phyloP scores from a whole-genome alignment of 108 stramenopile species.

The Cyclotella choctawhatcheeana region DNA sequence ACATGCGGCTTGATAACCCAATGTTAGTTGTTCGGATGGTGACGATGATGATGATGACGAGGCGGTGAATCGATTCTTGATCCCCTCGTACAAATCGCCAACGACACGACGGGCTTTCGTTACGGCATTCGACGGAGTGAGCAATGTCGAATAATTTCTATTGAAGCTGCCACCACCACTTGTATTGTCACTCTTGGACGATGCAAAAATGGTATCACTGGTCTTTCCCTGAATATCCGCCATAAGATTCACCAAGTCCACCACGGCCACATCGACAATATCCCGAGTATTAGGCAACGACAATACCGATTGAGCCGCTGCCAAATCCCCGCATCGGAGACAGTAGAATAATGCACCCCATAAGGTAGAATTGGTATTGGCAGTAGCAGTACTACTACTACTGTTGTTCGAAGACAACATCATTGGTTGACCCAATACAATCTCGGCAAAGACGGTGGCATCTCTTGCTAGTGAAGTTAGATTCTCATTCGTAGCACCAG shows the following conservation, averaged over 20 bases:
- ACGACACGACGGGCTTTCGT: slow-evolving; percentile 33
- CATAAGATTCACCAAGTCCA: slow-evolving; percentile 27
- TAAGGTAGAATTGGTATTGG: too few species aligned
- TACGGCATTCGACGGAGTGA: too few species aligned
- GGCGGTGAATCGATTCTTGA: slow-evolving; percentile 13
- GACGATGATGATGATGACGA: too few species aligned
- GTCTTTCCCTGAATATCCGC: slow-evolving; percentile 21
- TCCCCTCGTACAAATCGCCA: slow-evolving; percentile 45
- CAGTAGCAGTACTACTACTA: too few species aligned
- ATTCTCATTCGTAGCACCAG: too few species aligned
- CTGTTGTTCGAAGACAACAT: too few species aligned
- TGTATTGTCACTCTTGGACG: background rate
- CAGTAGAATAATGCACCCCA: slow-evolving; percentile 46
- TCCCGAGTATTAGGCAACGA: too few species aligned
- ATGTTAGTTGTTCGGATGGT: too few species aligned
- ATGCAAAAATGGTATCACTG: slow-evolving; percentile 35
- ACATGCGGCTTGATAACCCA: slow-evolving; percentile 35
- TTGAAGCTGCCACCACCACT: slow-evolving; percentile 24
- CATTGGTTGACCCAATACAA: slow-evolving; percentile 32
- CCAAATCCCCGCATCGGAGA: slow-evolving; percentile 26
- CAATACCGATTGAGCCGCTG: too few species aligned
- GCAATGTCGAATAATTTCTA: slow-evolving; percentile 29
- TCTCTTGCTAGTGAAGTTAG: slow-evolving; percentile 25
- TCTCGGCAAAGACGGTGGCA: slow-evolving; percentile 26
- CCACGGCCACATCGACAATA: slow-evolving; percentile 32